phyloP scores from a whole-genome alignment of 352 stramenopile species.

The Sclerospora graminicola region DNA sequence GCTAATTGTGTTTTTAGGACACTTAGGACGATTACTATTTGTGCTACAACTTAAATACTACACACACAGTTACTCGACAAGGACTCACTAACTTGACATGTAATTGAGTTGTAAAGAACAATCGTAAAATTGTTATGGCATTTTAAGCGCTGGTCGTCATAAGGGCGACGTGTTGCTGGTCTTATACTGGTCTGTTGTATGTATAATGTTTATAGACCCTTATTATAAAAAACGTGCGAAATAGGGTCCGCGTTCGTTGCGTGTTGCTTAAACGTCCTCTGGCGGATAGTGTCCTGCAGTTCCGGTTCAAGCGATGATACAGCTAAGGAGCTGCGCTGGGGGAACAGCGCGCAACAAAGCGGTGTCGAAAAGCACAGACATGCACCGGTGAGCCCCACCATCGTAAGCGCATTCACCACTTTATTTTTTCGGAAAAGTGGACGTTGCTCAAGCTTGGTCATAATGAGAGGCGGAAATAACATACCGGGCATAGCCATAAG shows the following conservation, averaged over 20 bases:
- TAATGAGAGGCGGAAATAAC: constrained; percentile 79
- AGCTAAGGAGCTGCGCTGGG: constrained; percentile 54
- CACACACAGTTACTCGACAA: not conserved
- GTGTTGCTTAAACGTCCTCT: constrained; percentile 36
- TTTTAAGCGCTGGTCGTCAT: constrained; percentile 6
- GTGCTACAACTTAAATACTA: not conserved
- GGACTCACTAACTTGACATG: too few species aligned
- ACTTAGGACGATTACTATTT: too few species aligned
- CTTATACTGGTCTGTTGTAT: too few species aligned
- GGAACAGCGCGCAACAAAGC: constrained; percentile 77
- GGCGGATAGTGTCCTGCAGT: constrained; percentile 42
- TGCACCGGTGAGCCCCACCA: constrained; percentile 58
- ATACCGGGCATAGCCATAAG: constrained; percentile 82
- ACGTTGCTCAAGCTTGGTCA: constrained; percentile 65
- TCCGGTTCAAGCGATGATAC: constrained; percentile 53
- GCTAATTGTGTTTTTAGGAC: not conserved
- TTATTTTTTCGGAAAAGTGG: constrained; percentile 51
- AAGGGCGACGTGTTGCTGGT: too few species aligned
- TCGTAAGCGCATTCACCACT: constrained; percentile 50
- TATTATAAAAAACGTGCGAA: constrained; percentile 72
- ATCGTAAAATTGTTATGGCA: not conserved
- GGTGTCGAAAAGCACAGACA: constrained; percentile 70
- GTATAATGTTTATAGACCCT: constrained; percentile 38
- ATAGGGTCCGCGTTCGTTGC: constrained; percentile 16
- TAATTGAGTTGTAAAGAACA: too few species aligned